These are phyloP conservation scores for Cystofilobasidium macerans DNA, from an alignment of 768 basidiomycete genomes.

Conservation along the genomic window DNA sequence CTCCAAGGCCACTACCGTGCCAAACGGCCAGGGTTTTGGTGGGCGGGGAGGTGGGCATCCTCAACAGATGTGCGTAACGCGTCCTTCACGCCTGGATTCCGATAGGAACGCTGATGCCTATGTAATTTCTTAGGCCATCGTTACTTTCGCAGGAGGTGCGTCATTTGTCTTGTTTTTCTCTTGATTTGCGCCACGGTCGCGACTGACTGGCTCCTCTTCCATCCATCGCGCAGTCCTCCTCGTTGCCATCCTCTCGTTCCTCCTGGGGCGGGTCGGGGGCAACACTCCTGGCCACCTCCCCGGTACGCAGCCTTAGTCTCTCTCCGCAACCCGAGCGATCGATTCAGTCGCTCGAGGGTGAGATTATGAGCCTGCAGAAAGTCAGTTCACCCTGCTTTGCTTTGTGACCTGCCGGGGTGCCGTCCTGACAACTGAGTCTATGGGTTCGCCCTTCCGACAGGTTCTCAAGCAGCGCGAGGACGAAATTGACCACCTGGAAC, in stretches of 20 bases:
- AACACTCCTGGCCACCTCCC: conserved; percentile 50
- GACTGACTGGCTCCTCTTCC: too few species aligned
- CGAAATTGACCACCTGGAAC: conserved; percentile 72
- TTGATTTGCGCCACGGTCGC: too few species aligned
- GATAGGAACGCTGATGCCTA: background rate
- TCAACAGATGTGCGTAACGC: background rate
- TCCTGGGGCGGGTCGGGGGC: conserved; percentile 46
- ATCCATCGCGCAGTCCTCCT: conserved; percentile 47
- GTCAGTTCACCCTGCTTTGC: conserved; percentile 32
- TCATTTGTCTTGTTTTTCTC: background rate
- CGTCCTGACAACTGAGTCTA: too few species aligned
- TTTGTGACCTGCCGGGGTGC: too few species aligned
- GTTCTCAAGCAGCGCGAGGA: conserved; percentile 80
- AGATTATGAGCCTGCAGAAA: conserved; percentile 90
- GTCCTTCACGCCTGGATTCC: too few species aligned
- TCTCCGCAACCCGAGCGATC: conserved; percentile 54
- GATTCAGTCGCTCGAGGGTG: conserved; percentile 73
- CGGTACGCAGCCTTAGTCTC: conserved; percentile 45
- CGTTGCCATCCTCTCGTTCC: conserved; percentile 38
- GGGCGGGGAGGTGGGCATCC: conserved; percentile 24
- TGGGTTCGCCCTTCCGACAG: conserved; percentile 25
- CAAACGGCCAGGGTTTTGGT: conserved; percentile 19
- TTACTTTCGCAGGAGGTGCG: conserved; percentile 26
- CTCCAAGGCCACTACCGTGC: background rate
- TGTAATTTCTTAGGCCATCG: conserved; percentile 11